These are phyloP conservation scores for Citeromyces matritensis DNA, from an alignment of 805 yeast genomes.

Conservation along the genomic window DNA sequence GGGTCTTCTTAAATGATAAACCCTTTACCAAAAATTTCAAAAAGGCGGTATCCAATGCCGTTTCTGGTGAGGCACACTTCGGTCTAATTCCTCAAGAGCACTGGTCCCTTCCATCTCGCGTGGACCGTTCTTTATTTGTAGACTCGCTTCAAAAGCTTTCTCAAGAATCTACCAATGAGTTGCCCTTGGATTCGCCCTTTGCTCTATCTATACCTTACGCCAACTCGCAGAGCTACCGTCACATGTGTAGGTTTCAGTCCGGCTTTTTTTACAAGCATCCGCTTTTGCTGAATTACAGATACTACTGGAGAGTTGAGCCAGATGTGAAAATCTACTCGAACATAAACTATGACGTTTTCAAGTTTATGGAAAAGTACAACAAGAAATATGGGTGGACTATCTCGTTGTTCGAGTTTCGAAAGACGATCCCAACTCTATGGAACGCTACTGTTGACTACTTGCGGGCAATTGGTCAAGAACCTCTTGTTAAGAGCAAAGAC, in stretches of 20 bases:
- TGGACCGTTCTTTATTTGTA: conserved; percentile 31
- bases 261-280: conserved; percentile 40
- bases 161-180: conserved; percentile 7
- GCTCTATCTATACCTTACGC: conserved; percentile 24
- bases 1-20: conserved; percentile 30
- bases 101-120: conserved; percentile 31
- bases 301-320: conserved; percentile 63
- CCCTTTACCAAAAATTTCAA: conserved; percentile 25
- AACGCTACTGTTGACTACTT: conserved; percentile 1
- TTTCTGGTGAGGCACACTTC: conserved; percentile 26
- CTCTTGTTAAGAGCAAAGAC: background rate
- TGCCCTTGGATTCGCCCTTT: background rate
- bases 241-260: conserved; percentile 41
- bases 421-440: conserved; percentile 35
- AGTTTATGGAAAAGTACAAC: conserved; percentile 35
- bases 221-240: conserved; percentile 44
- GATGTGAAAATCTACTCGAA: conserved; percentile 48
- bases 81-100: conserved; percentile 24
- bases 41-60: conserved; percentile 11
- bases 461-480: background rate
- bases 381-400: conserved; percentile 55
- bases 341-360: conserved; percentile 47
- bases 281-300: conserved; percentile 26
- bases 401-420: conserved; percentile 44
- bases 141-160: conserved; percentile 23